Evolutionary conservation across 225 moss, liverwort and hornwort species (phyloP).

Genomic region (Pleurozium schreberi): DNA sequence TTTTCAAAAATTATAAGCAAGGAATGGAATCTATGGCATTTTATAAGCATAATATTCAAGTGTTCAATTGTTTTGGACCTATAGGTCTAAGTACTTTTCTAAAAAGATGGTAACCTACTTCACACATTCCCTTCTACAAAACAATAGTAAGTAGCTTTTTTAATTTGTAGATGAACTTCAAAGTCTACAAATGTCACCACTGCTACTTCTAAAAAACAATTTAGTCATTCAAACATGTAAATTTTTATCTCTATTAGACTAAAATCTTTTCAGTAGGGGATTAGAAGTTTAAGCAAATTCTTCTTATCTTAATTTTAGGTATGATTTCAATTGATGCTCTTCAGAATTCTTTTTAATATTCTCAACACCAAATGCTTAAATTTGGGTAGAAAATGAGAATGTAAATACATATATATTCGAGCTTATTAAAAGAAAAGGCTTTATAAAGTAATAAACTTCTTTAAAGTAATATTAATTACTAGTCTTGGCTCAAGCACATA

Average conservation of each 20-base stretch:
- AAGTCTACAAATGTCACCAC: background rate
- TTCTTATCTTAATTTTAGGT: background rate
- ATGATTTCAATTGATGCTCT: too few species aligned
- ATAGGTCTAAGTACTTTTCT: background rate
- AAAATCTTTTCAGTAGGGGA: fast-evolving
- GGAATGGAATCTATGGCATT: background rate
- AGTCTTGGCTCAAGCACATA: too few species aligned
- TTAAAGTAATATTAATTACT: too few species aligned
- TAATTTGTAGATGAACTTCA: background rate
- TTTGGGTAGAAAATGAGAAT: too few species aligned
- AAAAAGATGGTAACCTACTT: background rate
- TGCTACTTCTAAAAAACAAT: background rate
- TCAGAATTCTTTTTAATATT: too few species aligned
- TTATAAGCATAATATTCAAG: background rate
- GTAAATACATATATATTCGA: too few species aligned
- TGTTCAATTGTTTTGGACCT: background rate
- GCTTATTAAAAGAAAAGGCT: too few species aligned
- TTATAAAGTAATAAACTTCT: too few species aligned
- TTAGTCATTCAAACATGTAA: too few species aligned
- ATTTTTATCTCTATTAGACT: too few species aligned
- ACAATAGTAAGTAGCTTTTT: background rate
- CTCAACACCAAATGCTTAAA: too few species aligned
- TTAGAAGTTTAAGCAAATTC: fast-evolving
- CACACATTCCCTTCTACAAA: background rate
- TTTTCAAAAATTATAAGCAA: background rate